Base-by-base conservation (phyloP, 2,329 filamentous ascomycete species). In the Cercospora canescens region DNA sequence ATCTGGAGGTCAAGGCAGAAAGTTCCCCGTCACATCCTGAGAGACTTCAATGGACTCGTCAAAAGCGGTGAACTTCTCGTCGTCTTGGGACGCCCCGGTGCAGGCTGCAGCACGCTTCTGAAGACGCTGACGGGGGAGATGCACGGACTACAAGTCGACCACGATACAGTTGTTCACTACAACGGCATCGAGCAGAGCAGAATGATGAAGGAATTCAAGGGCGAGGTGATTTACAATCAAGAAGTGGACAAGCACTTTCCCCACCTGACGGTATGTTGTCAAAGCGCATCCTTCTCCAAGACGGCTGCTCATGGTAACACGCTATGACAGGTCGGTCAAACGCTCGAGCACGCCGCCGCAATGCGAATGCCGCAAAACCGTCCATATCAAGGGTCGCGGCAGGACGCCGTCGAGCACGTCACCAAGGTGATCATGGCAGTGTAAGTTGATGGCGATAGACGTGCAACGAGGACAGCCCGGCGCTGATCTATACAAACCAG, bases 51-150 rank as follows among this genome's bases (percentile, higher is more conserved):
- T 66, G 84, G 84, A 6, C 73, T 83, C 0, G 72, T 87, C 41
- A 81, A 81, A 58, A 80, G 78, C 64, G 84, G 85, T 1, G 82
- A 83, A 72, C 60, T 62, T 14, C 60, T 62, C 4, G 45, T 62
- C 32, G 81, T 83, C 1, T 77, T 83, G 7, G 81, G 81, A 8
- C 74, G 80, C 3, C 81, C 81, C 1, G 60, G 60, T 7, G 45
- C 60, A 30, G 90, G 90, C 62, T 96, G 92, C 77, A 92, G 90
- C 12, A 96, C 92, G 2, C 89, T 95, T 67, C 82, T 96, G 65
- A 95, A 95, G 81, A 91, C 91, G 0, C 87, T 96, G 70, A 87
- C 91, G 5, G 92, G 92, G 66, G 91, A 95, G 79, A 92, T 90
- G 28, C 89, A 93, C 71, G 92, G 92, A 58, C 88, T 95, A 71